Evolutionary conservation across 1,284 basidiomycete genomes (phyloP).

Genomic region (Hemileia vastatrix): DNA sequence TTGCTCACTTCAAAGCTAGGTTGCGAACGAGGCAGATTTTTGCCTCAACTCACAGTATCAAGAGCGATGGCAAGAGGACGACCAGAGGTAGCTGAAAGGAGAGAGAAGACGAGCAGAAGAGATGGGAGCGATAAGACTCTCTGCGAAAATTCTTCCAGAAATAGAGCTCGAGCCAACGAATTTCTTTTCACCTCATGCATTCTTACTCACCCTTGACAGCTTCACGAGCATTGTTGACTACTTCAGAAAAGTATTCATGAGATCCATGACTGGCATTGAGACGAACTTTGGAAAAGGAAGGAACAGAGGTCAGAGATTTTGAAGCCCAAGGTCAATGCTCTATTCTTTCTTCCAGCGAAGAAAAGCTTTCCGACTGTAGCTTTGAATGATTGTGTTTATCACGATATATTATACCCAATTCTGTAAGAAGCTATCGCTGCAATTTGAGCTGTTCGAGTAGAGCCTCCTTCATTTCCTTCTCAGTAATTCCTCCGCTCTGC

Average conservation of each 20-base stretch:
- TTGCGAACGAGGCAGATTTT: too few species aligned
- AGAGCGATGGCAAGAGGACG: constrained; percentile 95
- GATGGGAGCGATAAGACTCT: background rate
- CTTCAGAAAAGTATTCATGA: constrained; percentile 93
- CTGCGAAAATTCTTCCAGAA: too few species aligned
- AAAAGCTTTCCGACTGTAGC: background rate
- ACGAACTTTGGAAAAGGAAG: constrained; percentile 53
- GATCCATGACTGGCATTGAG: constrained; percentile 98
- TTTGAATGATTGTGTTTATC: background rate
- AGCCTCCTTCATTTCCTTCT: too few species aligned
- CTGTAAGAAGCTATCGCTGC: background rate
- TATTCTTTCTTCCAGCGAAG: background rate
- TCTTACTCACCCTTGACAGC: constrained; percentile 57
- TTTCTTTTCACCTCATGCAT: too few species aligned
- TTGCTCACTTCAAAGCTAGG: too few species aligned
- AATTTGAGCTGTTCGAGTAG: background rate
- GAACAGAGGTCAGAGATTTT: background rate
- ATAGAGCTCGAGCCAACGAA: too few species aligned
- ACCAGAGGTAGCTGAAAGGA: constrained; percentile 47
- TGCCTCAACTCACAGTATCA: too few species aligned
- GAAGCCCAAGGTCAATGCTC: background rate
- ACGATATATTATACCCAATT: background rate
- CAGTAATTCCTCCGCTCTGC: too few species aligned
- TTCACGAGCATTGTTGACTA: constrained; percentile 87
- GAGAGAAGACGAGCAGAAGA: background rate